Percentiles rank a stretch among this genome's conserved stretches.
Conservation (phyloP, 1,284 basidiomycete genomes). For the Termitomyces sp. region DNA sequence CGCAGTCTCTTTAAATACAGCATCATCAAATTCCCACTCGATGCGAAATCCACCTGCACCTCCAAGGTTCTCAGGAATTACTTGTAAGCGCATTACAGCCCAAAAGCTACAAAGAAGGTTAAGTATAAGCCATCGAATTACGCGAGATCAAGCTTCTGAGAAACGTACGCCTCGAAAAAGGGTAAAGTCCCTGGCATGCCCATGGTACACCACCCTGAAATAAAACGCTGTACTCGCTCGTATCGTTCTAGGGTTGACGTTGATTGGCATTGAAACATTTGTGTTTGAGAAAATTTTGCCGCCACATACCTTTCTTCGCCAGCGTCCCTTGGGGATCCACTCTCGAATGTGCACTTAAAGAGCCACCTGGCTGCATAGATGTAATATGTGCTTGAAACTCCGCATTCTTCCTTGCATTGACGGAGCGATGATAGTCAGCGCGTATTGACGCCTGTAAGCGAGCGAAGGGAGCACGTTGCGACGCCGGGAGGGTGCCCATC, state of each 20-base stretch:
- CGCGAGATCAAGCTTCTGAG: conserved; percentile 1
- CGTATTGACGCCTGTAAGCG: conserved; percentile 73
- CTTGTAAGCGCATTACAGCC: conserved; percentile 70
- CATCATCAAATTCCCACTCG: conserved; percentile 79
- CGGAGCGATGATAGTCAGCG: conserved; percentile 67
- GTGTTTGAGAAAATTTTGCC: neutral
- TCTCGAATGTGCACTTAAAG: conserved; percentile 63
- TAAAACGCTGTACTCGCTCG: conserved; percentile 64
- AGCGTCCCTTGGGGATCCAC: conserved; percentile 52
- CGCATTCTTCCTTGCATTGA: conserved; percentile 62
- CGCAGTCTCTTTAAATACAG: conserved; percentile 80
- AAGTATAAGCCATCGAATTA: neutral
- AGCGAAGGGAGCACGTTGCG: conserved; percentile 72
- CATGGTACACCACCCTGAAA: conserved; percentile 71
- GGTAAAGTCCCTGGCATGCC: conserved; percentile 78
- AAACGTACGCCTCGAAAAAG: conserved; percentile 61
- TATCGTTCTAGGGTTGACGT: conserved; percentile 45
- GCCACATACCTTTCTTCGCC: conserved; percentile 52
- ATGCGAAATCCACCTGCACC: conserved; percentile 64
- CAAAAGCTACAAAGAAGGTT: conserved; percentile 40
- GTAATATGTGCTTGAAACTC: conserved; percentile 74
- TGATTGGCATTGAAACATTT: conserved; percentile 7
- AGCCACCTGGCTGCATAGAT: conserved; percentile 67
- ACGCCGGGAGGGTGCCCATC: conserved; percentile 66
- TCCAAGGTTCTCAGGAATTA: conserved; percentile 64